A percentile compares a stretch with the other conserved stretches of the same genome.
These are phyloP conservation scores for Exobasidium cylindrosporum DNA, from an alignment of 1,284 basidiomycete genomes.

Conservation along the genomic window DNA sequence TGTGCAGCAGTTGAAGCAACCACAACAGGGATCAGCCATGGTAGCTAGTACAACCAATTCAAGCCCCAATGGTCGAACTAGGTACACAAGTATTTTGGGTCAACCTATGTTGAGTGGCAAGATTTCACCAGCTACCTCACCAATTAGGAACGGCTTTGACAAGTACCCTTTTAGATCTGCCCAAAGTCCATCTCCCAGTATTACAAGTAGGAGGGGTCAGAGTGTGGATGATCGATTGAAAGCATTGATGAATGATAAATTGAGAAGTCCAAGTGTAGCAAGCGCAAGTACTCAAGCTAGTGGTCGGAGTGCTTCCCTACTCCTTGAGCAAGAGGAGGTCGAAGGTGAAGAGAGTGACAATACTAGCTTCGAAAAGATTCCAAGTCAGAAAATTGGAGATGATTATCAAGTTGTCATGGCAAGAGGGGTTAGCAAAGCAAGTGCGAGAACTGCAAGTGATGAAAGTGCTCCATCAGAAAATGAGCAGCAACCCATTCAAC, in stretches of 20 bases:
- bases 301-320: not conserved
- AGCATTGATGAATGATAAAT: slow-evolving; percentile 25
- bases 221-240: slow-evolving; percentile 39
- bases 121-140: slow-evolving; percentile 20
- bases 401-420: slow-evolving; percentile 6
- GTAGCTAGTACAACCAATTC: slow-evolving; percentile 17
- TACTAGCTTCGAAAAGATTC: slow-evolving; percentile 3
- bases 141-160: slow-evolving; percentile 1
- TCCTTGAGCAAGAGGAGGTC: not conserved
- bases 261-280: not conserved
- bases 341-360: slow-evolving; percentile 18
- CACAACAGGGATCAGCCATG: slow-evolving; percentile 14
- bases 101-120: slow-evolving; percentile 29
- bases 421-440: slow-evolving; percentile 11
- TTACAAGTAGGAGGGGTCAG: slow-evolving; percentile 15
- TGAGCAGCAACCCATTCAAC: not conserved
- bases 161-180: slow-evolving; percentile 7
- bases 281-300: not conserved
- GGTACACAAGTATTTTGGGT: slow-evolving; percentile 40
- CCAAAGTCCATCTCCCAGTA: slow-evolving; percentile 4
- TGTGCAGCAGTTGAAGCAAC: slow-evolving; percentile 18
- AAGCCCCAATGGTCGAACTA: slow-evolving; percentile 33
- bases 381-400: not conserved
- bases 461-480: not conserved
- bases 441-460: slow-evolving; percentile 17